A percentile compares a stretch with the other conserved stretches of the same genome.
These are phyloP conservation scores for Mycena floridula DNA, from an alignment of 768 basidiomycete genomes.

Conservation along the genomic window DNA sequence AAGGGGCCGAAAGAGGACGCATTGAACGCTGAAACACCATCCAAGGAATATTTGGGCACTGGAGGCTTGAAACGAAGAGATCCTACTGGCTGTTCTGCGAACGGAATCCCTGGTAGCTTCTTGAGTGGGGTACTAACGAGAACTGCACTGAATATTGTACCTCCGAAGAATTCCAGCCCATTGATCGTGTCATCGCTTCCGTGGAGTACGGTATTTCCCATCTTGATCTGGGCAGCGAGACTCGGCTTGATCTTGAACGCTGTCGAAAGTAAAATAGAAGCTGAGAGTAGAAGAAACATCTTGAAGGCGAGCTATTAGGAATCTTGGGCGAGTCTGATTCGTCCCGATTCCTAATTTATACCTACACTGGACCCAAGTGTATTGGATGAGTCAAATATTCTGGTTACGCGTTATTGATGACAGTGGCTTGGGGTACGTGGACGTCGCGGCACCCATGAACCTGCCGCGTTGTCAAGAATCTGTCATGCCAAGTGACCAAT, in stretches of 20 bases:
- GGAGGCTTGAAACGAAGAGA: slow-evolving; percentile 18
- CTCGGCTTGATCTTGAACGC: neutral
- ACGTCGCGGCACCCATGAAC: no score
- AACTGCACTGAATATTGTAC: slow-evolving; percentile 9
- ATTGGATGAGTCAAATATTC: no score
- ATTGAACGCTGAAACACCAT: slow-evolving; percentile 10
- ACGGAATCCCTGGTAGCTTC: slow-evolving; percentile 6
- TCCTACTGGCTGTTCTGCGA: slow-evolving; percentile 17
- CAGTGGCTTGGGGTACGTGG: no score
- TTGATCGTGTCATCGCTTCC: slow-evolving; percentile 9
- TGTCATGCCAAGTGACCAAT: no score
- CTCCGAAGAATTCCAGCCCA: slow-evolving; percentile 21
- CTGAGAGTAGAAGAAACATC: no score
- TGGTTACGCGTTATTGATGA: no score
- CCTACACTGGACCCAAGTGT: no score
- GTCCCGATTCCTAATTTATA: no score
- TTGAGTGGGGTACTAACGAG: neutral
- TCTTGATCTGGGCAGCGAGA: slow-evolving; percentile 1
- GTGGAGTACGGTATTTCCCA: slow-evolving; percentile 15
- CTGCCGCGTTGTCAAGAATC: no score
- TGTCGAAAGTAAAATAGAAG: neutral
- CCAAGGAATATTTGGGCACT: slow-evolving; percentile 8
- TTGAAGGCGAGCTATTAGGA: no score
- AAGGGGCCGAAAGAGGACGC: slow-evolving; percentile 13
- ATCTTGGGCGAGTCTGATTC: no score